A percentile compares a stretch with the other conserved stretches of the same genome.
phyloP scores from a whole-genome alignment of 371 early-diverging fungal genomes.

The Phascolomyces articulosus region DNA sequence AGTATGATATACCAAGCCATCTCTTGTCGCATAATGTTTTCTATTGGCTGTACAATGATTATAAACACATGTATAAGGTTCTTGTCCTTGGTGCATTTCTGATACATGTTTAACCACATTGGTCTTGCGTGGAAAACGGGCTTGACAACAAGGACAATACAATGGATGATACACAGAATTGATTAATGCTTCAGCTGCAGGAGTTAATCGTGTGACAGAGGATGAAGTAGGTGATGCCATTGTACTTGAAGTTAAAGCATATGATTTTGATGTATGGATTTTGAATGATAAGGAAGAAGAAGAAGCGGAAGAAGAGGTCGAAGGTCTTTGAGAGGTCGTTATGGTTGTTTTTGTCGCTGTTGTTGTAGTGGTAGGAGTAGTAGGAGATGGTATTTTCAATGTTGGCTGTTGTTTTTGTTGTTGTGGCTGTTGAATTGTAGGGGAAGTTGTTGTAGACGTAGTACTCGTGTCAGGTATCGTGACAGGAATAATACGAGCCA shows the following conservation, averaged over 20 bases:
- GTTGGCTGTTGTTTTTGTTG: too few relatives aligned
- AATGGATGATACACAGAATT: not conserved
- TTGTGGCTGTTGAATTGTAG: too few relatives aligned
- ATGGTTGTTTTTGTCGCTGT: too few relatives aligned
- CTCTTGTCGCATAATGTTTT: not conserved
- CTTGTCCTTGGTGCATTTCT: constrained; percentile 1
- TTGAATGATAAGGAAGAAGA: not conserved
- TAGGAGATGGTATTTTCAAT: too few relatives aligned
- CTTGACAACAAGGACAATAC: constrained; percentile 3
- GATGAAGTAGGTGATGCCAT: not conserved
- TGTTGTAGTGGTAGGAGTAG: not conserved
- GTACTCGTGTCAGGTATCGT: too few relatives aligned
- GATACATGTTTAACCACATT: not conserved
- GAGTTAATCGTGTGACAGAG: not conserved
- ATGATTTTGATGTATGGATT: not conserved
- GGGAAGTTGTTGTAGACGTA: too few relatives aligned
- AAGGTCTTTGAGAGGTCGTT: too few relatives aligned
- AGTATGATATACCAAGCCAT: constrained; percentile 1
- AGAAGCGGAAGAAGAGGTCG: not conserved
- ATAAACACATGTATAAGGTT: constrained; percentile 7
- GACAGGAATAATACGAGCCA: too few relatives aligned
- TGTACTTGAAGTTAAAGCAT: not conserved
- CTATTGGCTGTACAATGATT: not conserved
- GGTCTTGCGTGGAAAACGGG: not conserved
- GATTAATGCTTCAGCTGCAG: not conserved